Percentiles rank a stretch among this genome's conserved stretches.
phyloP scores from a whole-genome alignment of 78 protist genomes.

The Salpingoeca rosetta region DNA sequence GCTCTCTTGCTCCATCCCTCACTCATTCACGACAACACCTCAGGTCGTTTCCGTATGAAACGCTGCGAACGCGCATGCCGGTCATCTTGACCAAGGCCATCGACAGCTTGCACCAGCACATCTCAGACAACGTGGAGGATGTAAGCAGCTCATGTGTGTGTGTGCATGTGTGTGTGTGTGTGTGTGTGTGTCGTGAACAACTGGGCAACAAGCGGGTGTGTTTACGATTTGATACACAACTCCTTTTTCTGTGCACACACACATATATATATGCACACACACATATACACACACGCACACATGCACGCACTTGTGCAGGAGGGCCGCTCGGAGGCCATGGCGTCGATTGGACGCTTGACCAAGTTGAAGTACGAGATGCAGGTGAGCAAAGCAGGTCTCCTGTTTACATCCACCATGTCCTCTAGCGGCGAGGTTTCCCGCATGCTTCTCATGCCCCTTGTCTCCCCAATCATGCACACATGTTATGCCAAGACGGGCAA shows the following conservation, averaged over 20 bases:
- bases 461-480: neutral
- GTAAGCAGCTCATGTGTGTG: neutral
- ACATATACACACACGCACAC: no score
- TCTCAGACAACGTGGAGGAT: neutral
- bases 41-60: neutral
- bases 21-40: no score
- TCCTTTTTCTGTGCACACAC: no score
- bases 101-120: neutral
- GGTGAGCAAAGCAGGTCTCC: no score
- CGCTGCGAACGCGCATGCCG: neutral
- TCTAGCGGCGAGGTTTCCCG: neutral
- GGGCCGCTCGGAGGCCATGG: neutral
- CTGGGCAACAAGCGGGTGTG: no score
- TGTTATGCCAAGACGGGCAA: neutral
- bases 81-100: neutral
- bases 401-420: neutral
- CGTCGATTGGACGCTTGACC: neutral
- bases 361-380: neutral
- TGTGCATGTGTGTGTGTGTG: neutral
- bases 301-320: no score
- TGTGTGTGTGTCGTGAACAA: neutral
- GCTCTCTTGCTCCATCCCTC: no score
- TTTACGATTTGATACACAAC: no score
- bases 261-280: no score
- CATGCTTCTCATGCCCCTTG: neutral